phyloP scores from a whole-genome alignment of 2,329 filamentous ascomycete genomes.

The Diaporthe longicolla region DNA sequence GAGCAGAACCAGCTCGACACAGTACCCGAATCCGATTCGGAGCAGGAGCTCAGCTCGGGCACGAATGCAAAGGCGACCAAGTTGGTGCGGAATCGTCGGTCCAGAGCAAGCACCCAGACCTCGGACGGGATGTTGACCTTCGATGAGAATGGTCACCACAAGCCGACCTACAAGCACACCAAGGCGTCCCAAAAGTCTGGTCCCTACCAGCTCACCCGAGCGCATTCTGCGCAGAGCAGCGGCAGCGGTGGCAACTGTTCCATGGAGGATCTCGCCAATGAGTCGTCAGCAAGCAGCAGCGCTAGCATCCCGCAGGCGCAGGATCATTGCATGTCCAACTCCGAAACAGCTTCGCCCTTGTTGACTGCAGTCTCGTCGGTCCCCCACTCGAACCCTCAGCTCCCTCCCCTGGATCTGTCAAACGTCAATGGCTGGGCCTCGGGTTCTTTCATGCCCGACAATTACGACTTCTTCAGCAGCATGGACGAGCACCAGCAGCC shows the following conservation, averaged over 20 bases:
- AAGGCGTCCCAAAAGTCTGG: conserved; percentile 73
- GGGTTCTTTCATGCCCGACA: conserved; percentile 60
- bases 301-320: conserved; percentile 53
- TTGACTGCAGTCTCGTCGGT: conserved; percentile 64
- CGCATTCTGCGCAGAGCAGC: conserved; percentile 70
- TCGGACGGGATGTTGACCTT: conserved; percentile 72
- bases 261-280: conserved; percentile 58
- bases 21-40: conserved; percentile 75
- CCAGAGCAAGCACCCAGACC: conserved; percentile 73
- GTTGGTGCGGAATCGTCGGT: conserved; percentile 58
- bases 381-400: conserved; percentile 65
- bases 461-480: conserved; percentile 70
- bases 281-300: conserved; percentile 55
- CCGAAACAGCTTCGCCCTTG: conserved; percentile 73
- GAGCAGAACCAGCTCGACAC: conserved; percentile 71
- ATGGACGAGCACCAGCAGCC: conserved; percentile 64
- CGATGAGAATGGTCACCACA: conserved; percentile 76
- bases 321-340: conserved; percentile 69
- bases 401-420: conserved; percentile 73
- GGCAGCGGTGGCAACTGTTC: conserved; percentile 64
- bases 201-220: conserved; percentile 72
- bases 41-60: conserved; percentile 52
- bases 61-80: conserved; percentile 57
- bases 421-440: conserved; percentile 59
- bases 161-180: conserved; percentile 72